Conservation (phyloP, 2,329 filamentous ascomycete species). For the Trichoderma asperellum region DNA sequence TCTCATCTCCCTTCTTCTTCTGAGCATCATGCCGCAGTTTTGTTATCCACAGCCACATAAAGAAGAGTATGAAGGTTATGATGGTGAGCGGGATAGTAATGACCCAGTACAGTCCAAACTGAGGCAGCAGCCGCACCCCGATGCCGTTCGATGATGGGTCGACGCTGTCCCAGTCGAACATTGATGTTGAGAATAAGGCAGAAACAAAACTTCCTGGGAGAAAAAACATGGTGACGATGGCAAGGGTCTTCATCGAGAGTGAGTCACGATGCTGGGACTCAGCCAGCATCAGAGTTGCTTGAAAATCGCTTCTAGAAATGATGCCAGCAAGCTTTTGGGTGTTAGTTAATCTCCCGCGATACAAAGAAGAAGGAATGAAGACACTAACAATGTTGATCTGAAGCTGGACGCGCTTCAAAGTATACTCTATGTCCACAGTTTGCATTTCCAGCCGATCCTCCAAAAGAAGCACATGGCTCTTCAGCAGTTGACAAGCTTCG, state of each 20-base stretch:
- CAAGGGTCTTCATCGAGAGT: slow-evolving; percentile 50
- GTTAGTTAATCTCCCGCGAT: slow-evolving; percentile 19
- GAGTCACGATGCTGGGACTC: slow-evolving; percentile 44
- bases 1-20: neutral
- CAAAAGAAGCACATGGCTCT: slow-evolving; percentile 38
- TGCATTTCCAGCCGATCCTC: slow-evolving; percentile 44
- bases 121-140: slow-evolving; percentile 40
- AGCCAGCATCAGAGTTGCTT: slow-evolving; percentile 41
- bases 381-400: slow-evolving; percentile 45
- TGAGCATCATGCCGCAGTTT: slow-evolving; percentile 29
- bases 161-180: slow-evolving; percentile 42
- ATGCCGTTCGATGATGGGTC: slow-evolving; percentile 34
- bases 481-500: slow-evolving; percentile 34
- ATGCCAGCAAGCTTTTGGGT: slow-evolving; percentile 42
- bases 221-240: slow-evolving; percentile 50
- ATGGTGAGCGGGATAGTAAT: slow-evolving; percentile 47
- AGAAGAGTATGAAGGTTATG: slow-evolving; percentile 43
- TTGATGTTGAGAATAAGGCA: slow-evolving; percentile 45
- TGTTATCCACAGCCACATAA: slow-evolving; percentile 41
- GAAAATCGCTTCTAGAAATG: slow-evolving; percentile 45
- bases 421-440: slow-evolving; percentile 43
- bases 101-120: slow-evolving; percentile 48
- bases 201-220: slow-evolving; percentile 49
- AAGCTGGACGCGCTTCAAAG: slow-evolving; percentile 44
- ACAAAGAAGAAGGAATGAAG: neutral